phyloP scores from a whole-genome alignment of 1,284 basidiomycete species.

The Pisolithus thermaeus region DNA sequence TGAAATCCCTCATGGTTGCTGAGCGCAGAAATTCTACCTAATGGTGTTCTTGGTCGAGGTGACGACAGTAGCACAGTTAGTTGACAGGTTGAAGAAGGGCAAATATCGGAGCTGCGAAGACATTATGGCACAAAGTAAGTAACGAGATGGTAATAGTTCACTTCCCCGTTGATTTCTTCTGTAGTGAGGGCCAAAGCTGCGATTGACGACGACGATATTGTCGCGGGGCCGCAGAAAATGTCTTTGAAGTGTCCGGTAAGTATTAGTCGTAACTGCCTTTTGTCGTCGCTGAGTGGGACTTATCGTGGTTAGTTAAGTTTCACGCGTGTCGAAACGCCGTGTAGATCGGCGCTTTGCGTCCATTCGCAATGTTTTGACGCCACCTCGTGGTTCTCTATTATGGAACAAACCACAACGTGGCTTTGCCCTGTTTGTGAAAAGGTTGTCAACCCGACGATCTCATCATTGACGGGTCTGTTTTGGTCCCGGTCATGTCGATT shows the following conservation, averaged over 20 bases:
- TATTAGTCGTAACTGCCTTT: slow-evolving; percentile 10
- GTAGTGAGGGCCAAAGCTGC: slow-evolving; percentile 53
- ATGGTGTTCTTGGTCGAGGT: slow-evolving; percentile 78
- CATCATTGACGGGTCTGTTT: slow-evolving; percentile 82
- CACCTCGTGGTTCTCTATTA: slow-evolving; percentile 88
- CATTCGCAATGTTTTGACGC: slow-evolving; percentile 98
- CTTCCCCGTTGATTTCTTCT: slow-evolving; percentile 5
- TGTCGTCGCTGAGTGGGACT: slow-evolving; percentile 4
- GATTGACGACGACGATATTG: slow-evolving; percentile 81
- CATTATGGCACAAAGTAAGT: slow-evolving; percentile 61
- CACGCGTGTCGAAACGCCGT: slow-evolving; percentile 79
- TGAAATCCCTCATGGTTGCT: background rate
- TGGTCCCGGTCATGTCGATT: background rate
- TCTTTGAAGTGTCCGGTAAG: slow-evolving; percentile 88
- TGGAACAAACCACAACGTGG: slow-evolving; percentile 97
- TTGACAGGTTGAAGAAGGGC: slow-evolving; percentile 60
- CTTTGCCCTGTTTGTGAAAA: slow-evolving; percentile 93
- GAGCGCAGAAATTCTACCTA: slow-evolving; percentile 75
- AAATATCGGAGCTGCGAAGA: slow-evolving; percentile 64
- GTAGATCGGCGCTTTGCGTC: slow-evolving; percentile 79
- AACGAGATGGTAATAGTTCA: background rate
- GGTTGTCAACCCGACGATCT: slow-evolving; percentile 73
- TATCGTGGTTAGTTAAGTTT: slow-evolving; percentile 69
- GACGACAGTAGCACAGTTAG: slow-evolving; percentile 59
- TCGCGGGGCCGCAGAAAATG: slow-evolving; percentile 82